These are phyloP conservation scores for Francoa sonchifolia DNA, from an alignment of 441 rosid genomes.

Conservation along the genomic window DNA sequence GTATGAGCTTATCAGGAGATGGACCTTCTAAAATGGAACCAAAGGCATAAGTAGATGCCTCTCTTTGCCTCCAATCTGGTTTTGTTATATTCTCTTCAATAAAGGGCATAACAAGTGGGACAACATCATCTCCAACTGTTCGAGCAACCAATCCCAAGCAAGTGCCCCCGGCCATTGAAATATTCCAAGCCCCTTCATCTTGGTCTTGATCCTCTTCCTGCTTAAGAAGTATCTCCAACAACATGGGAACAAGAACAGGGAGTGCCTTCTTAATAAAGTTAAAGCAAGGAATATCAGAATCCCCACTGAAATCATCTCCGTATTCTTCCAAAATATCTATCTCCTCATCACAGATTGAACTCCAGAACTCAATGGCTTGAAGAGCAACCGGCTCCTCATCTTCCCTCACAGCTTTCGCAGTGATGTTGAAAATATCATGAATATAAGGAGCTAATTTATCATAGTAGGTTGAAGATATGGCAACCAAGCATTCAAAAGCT, in stretches of 20 bases:
- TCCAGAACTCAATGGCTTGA: conserved; percentile 92
- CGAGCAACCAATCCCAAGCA: conserved; percentile 87
- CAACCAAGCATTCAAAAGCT: conserved; percentile 87
- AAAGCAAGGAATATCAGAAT: conserved; percentile 47
- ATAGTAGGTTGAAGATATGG: conserved; percentile 80
- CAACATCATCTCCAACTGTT: conserved; percentile 75
- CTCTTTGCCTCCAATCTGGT: conserved; percentile 76
- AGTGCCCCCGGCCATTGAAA: conserved; percentile 97
- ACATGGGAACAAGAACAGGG: conserved; percentile 53
- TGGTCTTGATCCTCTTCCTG: conserved; percentile 92
- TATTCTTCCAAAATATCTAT: conserved; percentile 60
- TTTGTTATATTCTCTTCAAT: conserved; percentile 63
- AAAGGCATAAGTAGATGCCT: conserved; percentile 91
- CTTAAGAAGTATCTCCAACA: conserved; percentile 71
- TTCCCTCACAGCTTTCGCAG: conserved; percentile 74
- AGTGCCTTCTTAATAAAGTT: conserved; percentile 72
- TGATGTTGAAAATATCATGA: conserved; percentile 69
- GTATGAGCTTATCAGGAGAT: conserved; percentile 53
- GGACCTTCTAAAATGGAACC: conserved; percentile 96
- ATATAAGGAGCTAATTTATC: conserved; percentile 63
- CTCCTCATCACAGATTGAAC: conserved; percentile 94
- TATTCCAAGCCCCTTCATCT: conserved; percentile 80
- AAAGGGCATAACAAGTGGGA: conserved; percentile 89
- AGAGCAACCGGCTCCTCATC: conserved; percentile 88
- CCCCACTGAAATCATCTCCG: conserved; percentile 44